Percentiles rank a stretch among this genome's conserved stretches.
These are phyloP conservation scores for Allodekkera sacchari DNA, from an alignment of 805 yeast species.

Conservation along the genomic window DNA sequence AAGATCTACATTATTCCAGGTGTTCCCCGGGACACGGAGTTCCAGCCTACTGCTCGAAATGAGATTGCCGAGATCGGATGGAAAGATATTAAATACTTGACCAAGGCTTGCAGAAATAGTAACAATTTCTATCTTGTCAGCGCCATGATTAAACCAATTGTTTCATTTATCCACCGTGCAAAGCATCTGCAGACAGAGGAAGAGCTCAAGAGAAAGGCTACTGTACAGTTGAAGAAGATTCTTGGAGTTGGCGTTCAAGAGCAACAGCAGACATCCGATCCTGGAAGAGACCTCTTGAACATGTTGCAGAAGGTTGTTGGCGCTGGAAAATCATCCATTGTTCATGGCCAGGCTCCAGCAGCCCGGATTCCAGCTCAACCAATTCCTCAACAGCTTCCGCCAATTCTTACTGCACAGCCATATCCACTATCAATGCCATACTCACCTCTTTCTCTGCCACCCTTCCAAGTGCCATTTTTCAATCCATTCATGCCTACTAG, in stretches of 20 bases:
- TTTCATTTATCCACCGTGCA: constrained; percentile 46
- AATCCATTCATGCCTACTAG: constrained; percentile 14
- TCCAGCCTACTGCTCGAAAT: constrained; percentile 75
- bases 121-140: constrained; percentile 36
- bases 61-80: constrained; percentile 83
- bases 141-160: constrained; percentile 42
- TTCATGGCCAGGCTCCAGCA: constrained; percentile 1
- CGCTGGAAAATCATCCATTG: constrained; percentile 18
- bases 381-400: constrained; percentile 1
- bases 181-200: constrained; percentile 44
- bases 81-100: constrained; percentile 48
- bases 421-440: constrained; percentile 9
- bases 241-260: constrained; percentile 1
- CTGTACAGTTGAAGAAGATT: constrained; percentile 28
- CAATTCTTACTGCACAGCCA: constrained; percentile 4
- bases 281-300: constrained; percentile 70
- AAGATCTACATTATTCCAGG: constrained; percentile 71
- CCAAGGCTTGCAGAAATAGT: constrained; percentile 23
- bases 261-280: constrained; percentile 35
- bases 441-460: constrained; percentile 15
- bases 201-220: constrained; percentile 55
- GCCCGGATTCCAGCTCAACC: background rate
- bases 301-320: constrained; percentile 44
- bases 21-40: constrained; percentile 68
- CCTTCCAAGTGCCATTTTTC: constrained; percentile 18